A percentile compares a stretch with the other conserved stretches of the same genome.
Evolutionary conservation across 2,329 filamentous ascomycete species (phyloP).

Genomic region (Pseudocercospora pini-densiflorae): DNA sequence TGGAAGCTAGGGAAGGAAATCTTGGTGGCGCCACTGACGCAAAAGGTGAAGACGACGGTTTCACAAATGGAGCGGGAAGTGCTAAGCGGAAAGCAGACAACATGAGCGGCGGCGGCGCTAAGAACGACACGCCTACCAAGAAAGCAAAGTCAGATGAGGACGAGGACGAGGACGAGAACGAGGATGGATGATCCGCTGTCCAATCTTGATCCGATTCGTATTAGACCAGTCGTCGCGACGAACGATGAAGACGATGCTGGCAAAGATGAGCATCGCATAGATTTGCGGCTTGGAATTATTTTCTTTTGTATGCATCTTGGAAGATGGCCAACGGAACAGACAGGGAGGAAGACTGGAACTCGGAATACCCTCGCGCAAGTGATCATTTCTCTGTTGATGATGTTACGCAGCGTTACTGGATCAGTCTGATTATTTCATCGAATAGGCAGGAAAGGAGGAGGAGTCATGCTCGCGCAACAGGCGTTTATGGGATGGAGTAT

Average conservation of each 20-base stretch:
- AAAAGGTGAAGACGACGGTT: slow-evolving; percentile 41
- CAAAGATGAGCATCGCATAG: background rate
- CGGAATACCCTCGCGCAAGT: slow-evolving; percentile 7
- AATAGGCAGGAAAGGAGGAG: background rate
- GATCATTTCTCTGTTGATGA: slow-evolving; percentile 11
- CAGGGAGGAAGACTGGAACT: slow-evolving; percentile 9
- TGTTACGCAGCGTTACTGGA: slow-evolving; percentile 13
- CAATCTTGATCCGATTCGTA: slow-evolving; percentile 1
- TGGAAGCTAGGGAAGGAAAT: slow-evolving; percentile 69
- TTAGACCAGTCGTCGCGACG: background rate
- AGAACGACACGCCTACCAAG: slow-evolving; percentile 36
- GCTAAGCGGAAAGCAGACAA: slow-evolving; percentile 59
- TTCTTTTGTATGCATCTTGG: slow-evolving; percentile 4
- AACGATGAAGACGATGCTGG: background rate
- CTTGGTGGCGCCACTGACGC: slow-evolving; percentile 44
- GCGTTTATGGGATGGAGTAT: slow-evolving; percentile 3
- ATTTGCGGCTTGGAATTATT: background rate
- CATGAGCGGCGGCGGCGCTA: slow-evolving; percentile 31
- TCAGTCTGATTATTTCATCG: background rate
- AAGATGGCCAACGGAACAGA: slow-evolving; percentile 9
- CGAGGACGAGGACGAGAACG: slow-evolving; percentile 48
- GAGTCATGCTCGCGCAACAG: slow-evolving; percentile 2
- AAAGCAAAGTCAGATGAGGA: slow-evolving; percentile 36
- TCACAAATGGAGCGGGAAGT: slow-evolving; percentile 34
- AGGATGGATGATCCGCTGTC: slow-evolving; percentile 26